A percentile compares a stretch with the other conserved stretches of the same genome.
phyloP scores from a whole-genome alignment of 2,329 filamentous ascomycete species.

The Xylariomycetidae sp. region DNA sequence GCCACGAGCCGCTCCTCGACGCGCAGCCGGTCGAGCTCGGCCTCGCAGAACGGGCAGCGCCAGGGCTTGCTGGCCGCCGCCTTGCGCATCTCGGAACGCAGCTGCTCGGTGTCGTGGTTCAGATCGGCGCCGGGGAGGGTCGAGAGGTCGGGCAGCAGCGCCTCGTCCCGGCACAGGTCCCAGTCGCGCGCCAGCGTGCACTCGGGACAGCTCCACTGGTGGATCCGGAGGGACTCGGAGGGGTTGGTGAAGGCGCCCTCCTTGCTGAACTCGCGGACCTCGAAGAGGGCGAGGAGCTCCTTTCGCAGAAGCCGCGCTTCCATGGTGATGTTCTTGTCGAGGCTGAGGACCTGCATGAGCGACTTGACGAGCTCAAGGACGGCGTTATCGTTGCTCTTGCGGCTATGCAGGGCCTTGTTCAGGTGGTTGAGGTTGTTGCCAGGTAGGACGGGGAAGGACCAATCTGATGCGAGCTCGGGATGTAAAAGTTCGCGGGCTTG shows the following conservation, averaged over 20 bases:
- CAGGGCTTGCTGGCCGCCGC: constrained; percentile 47
- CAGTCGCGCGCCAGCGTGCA: constrained; percentile 87
- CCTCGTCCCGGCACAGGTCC: constrained; percentile 87
- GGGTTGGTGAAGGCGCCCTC: constrained; percentile 89
- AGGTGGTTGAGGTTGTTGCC: constrained; percentile 59
- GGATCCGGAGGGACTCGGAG: constrained; percentile 65
- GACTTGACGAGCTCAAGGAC: constrained; percentile 88
- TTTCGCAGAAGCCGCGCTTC: constrained; percentile 86
- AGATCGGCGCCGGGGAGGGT: constrained; percentile 9
- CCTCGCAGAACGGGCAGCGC: constrained; percentile 72
- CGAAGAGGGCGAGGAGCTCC: constrained; percentile 83
- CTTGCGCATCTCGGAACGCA: constrained; percentile 14
- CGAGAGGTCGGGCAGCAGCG: constrained; percentile 57
- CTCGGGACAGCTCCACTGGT: constrained; percentile 78
- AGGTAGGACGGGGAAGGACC: constrained; percentile 76
- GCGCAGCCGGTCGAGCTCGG: constrained; percentile 69
- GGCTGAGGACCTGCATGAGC: constrained; percentile 84
- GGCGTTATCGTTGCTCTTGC: constrained; percentile 54
- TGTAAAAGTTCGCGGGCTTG: constrained; percentile 88
- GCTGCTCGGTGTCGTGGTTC: constrained; percentile 7
- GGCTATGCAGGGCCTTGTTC: constrained; percentile 14
- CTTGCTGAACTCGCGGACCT: constrained; percentile 87
- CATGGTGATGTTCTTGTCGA: constrained; percentile 86
- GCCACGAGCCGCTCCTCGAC: constrained; percentile 81
- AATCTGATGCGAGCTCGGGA: constrained; percentile 81